phyloP scores from a whole-genome alignment of 257 asterid genomes.

The Salvia splendens region DNA sequence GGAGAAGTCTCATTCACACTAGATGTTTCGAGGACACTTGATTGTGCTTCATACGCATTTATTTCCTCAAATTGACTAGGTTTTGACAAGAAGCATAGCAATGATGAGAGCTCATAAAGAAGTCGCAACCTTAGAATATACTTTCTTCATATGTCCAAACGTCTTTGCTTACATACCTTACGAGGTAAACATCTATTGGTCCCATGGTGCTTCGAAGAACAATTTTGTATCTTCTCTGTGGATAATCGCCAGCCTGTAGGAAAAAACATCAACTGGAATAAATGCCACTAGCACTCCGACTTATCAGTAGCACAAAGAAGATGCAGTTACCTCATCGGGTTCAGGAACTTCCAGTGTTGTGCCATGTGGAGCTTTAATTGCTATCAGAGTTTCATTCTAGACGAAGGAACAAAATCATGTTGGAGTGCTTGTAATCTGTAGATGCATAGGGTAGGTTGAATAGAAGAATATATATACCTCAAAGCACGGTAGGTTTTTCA shows the following conservation, averaged over 20 bases:
- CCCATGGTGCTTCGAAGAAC: slow-evolving; percentile 84
- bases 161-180: slow-evolving; percentile 48
- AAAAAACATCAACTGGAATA: not conserved
- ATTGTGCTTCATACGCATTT: slow-evolving; percentile 50
- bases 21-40: slow-evolving; percentile 50
- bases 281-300: not conserved
- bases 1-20: slow-evolving; percentile 37
- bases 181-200: slow-evolving; percentile 72
- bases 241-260: slow-evolving; percentile 73
- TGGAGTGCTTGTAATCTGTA: slow-evolving; percentile 13
- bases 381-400: slow-evolving; percentile 84
- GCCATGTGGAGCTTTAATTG: slow-evolving; percentile 87
- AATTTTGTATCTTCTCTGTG: slow-evolving; percentile 76
- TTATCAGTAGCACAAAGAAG: slow-evolving; percentile 4
- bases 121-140: not conserved
- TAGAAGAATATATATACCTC: slow-evolving; percentile 49
- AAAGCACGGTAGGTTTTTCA: slow-evolving; percentile 66
- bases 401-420: slow-evolving; percentile 15
- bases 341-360: slow-evolving; percentile 81
- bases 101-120: not conserved
- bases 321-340: slow-evolving; percentile 64
- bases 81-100: not conserved
- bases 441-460: slow-evolving; percentile 8
- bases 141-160: slow-evolving; percentile 1
- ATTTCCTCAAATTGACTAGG: slow-evolving; percentile 65